Percentiles rank a stretch among this genome's conserved stretches.
These are phyloP conservation scores for Bremia lactucae DNA, from an alignment of 352 stramenopile genomes.

Conservation along the genomic window DNA sequence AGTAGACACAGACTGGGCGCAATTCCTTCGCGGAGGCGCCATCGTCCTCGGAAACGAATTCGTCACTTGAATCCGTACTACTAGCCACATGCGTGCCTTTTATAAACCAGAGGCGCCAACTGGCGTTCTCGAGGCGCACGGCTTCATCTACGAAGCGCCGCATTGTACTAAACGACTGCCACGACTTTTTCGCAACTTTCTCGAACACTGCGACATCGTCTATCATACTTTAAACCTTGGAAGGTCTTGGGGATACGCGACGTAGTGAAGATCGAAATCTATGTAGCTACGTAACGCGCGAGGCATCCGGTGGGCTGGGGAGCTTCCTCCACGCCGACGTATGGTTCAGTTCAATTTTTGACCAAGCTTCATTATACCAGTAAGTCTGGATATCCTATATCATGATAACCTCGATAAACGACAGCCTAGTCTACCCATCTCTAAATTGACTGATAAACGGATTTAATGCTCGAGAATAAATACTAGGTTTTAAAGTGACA, in stretches of 20 bases:
- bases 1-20: conserved; percentile 56
- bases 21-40: background rate
- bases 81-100: conserved; percentile 19
- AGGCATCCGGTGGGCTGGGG: conserved; percentile 9
- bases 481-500: no score
- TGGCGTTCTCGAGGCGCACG: conserved; percentile 71
- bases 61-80: conserved; percentile 3
- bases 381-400: no score
- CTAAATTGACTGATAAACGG: no score
- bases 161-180: conserved; percentile 84
- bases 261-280: conserved; percentile 13
- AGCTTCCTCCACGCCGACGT: no score
- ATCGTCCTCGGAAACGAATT: conserved; percentile 20
- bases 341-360: no score
- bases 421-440: no score
- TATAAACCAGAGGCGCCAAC: conserved; percentile 77
- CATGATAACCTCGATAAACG: no score
- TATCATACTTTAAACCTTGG: conserved; percentile 14
- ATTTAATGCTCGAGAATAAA: no score
- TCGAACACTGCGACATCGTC: conserved; percentile 48
- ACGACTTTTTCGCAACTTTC: conserved; percentile 66
- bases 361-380: no score
- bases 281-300: conserved; percentile 1
- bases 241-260: background rate
- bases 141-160: conserved; percentile 78